These are phyloP conservation scores for Pezicula radicicola DNA, from an alignment of 2,329 filamentous ascomycete species.

Conservation along the genomic window DNA sequence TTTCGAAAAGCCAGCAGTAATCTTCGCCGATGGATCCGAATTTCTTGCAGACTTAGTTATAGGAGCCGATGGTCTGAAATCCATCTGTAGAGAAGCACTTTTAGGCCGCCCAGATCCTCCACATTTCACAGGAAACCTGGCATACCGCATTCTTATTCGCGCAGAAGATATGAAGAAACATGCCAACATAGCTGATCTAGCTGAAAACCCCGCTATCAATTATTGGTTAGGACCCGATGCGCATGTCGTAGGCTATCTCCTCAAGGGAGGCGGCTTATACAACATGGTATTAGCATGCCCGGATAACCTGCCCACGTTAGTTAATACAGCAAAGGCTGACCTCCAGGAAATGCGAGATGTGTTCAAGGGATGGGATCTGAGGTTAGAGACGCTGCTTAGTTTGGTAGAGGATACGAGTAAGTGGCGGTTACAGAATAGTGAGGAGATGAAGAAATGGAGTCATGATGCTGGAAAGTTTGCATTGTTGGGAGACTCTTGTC, in stretches of 20 bases:
- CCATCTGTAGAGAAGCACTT: slow-evolving; percentile 31
- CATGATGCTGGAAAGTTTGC: slow-evolving; percentile 3
- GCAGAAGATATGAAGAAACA: slow-evolving; percentile 38
- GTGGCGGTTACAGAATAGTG: not conserved
- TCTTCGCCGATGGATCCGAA: slow-evolving; percentile 14
- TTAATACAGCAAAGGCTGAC: slow-evolving; percentile 28
- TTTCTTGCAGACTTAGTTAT: slow-evolving; percentile 31
- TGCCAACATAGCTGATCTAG: slow-evolving; percentile 32
- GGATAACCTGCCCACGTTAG: slow-evolving; percentile 25
- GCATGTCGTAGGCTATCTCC: slow-evolving; percentile 41
- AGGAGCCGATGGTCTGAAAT: slow-evolving; percentile 35
- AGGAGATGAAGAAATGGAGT: slow-evolving; percentile 1
- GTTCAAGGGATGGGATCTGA: slow-evolving; percentile 7
- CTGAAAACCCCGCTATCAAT: slow-evolving; percentile 35
- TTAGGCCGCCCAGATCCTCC: slow-evolving; percentile 41
- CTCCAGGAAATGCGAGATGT: slow-evolving; percentile 3
- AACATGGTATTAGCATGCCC: slow-evolving; percentile 39
- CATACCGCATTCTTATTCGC: slow-evolving; percentile 39
- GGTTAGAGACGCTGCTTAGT: slow-evolving; percentile 3
- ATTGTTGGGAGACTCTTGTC: slow-evolving; percentile 5
- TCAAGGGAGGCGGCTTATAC: slow-evolving; percentile 35
- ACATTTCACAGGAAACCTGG: slow-evolving; percentile 37
- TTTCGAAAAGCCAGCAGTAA: slow-evolving; percentile 12
- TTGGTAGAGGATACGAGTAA: slow-evolving; percentile 4
- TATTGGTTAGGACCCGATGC: slow-evolving; percentile 42